phyloP scores from a whole-genome alignment of 1,139 yeast species.

The Pichia sp. region DNA sequence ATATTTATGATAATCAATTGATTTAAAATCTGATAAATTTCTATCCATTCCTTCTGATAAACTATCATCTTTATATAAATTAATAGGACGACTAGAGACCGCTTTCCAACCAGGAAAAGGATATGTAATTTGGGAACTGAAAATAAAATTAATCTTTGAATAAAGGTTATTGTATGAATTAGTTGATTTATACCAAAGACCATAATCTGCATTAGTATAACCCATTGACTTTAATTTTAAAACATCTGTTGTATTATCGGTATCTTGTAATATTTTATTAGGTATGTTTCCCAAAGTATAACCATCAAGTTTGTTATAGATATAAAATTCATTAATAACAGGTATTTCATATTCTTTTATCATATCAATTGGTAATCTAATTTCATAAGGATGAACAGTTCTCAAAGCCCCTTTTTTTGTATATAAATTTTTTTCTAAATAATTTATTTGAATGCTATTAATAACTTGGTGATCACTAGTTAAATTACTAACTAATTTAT shows the following conservation, averaged over 20 bases:
- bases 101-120: slow-evolving; percentile 67
- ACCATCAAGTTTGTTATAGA: slow-evolving; percentile 3
- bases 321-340: slow-evolving; percentile 3
- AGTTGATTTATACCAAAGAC: slow-evolving; percentile 50
- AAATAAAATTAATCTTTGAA: slow-evolving; percentile 36
- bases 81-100: slow-evolving; percentile 4
- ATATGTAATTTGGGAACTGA: slow-evolving; percentile 68
- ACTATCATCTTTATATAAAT: slow-evolving; percentile 1
- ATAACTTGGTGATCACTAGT: neutral
- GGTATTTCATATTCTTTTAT: slow-evolving; percentile 2
- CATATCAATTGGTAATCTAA: slow-evolving; percentile 4
- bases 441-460: neutral
- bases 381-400: slow-evolving; percentile 9
- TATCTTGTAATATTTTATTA: neutral
- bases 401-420: too few relatives aligned
- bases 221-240: neutral
- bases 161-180: neutral
- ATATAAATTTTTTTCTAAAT: slow-evolving; percentile 1
- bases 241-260: neutral
- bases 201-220: slow-evolving; percentile 31
- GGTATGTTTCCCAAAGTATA: neutral
- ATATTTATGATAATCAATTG: slow-evolving; percentile 14
- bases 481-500: neutral
- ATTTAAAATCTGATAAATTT: slow-evolving; percentile 1
- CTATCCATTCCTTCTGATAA: slow-evolving; percentile 1